Conservation (phyloP, 768 basidiomycete genomes). For the Boletus reticuloceps region DNA sequence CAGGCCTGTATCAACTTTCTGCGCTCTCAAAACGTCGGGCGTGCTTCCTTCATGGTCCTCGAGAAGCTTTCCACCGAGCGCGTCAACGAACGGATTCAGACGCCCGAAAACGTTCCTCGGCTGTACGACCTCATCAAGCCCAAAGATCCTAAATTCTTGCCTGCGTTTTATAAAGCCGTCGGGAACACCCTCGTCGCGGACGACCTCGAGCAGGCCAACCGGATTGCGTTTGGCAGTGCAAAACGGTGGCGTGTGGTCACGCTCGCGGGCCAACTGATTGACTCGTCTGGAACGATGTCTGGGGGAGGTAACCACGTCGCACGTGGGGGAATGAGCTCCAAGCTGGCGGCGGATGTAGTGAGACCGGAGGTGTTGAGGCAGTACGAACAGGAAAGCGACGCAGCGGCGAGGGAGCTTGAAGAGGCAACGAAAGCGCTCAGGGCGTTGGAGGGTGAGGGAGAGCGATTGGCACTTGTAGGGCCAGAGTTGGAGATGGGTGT, state of each 20-base stretch:
- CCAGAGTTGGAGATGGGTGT: constrained; percentile 79
- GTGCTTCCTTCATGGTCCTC: constrained; percentile 90
- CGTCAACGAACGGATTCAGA: constrained; percentile 48
- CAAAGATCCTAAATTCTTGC: constrained; percentile 78
- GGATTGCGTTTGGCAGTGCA: constrained; percentile 76
- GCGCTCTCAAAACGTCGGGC: constrained; percentile 84
- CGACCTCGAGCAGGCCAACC: constrained; percentile 91
- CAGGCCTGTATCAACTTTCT: constrained; percentile 92
- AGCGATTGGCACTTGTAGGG: constrained; percentile 53
- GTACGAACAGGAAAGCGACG: constrained; percentile 74
- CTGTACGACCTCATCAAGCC: constrained; percentile 94
- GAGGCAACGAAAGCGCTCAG: constrained; percentile 49
- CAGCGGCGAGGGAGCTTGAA: constrained; percentile 56
- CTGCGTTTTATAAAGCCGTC: constrained; percentile 88
- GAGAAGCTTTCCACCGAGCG: constrained; percentile 66
- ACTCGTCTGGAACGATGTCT: constrained; percentile 95
- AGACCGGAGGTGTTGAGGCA: constrained; percentile 70
- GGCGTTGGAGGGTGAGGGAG: constrained; percentile 61
- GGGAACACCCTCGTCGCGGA: constrained; percentile 86
- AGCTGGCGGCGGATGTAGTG: constrained; percentile 75
- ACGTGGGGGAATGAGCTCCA: constrained; percentile 91
- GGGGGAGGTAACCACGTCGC: constrained; percentile 81
- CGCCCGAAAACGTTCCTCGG: constrained; percentile 88
- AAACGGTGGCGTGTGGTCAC: constrained; percentile 92
- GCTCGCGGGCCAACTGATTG: constrained; percentile 89